These are phyloP conservation scores for Coniochaeta sp. DNA, from an alignment of 2,329 filamentous ascomycete genomes.

Conservation along the genomic window DNA sequence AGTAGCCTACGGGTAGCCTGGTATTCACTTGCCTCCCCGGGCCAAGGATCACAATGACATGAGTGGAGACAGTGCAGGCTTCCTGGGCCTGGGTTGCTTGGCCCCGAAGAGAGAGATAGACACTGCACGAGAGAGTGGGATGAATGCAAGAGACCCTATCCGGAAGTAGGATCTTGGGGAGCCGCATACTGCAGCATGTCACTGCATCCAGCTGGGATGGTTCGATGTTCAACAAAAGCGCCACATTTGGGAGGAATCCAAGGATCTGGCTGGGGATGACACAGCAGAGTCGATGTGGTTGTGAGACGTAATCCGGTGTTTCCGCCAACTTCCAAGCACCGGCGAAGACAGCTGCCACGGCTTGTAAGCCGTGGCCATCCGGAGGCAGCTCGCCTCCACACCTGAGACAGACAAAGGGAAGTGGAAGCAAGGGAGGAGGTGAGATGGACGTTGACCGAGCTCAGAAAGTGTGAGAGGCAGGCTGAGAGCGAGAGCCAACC, in stretches of 20 bases:
- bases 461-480: neutral
- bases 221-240: neutral
- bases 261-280: neutral
- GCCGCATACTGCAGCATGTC: conserved; percentile 1
- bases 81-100: neutral
- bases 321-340: neutral
- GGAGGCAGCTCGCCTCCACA: neutral
- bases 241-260: neutral
- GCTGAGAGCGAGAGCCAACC: neutral
- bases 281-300: neutral
- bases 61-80: neutral
- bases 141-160: conserved; percentile 3
- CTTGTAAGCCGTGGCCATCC: neutral
- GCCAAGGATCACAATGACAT: neutral
- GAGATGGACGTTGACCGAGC: neutral
- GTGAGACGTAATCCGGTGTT: neutral
- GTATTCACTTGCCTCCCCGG: neutral
- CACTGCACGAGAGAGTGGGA: conserved; percentile 3
- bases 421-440: neutral
- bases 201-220: neutral
- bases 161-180: neutral
- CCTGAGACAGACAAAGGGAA: neutral
- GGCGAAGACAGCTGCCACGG: neutral
- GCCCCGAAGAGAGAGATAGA: neutral
- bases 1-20: neutral